Conservation (phyloP, 2,329 filamentous ascomycete species). For the Cladobotryum mycophilum region DNA sequence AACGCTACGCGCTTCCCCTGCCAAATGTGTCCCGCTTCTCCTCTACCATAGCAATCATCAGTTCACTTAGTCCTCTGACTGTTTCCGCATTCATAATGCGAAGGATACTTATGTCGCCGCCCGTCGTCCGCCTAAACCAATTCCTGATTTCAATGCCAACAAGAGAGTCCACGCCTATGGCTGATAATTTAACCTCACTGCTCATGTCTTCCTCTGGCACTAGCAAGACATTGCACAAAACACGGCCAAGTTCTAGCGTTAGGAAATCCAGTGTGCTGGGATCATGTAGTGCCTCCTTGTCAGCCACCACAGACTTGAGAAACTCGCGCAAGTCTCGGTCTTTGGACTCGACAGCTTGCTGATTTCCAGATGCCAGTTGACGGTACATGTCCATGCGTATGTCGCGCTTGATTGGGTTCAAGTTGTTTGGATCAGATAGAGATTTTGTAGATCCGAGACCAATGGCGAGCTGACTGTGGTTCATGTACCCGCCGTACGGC, state of each 20-base stretch:
- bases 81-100: constrained; percentile 1
- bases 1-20: too few relatives aligned
- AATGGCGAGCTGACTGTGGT: background rate
- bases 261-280: background rate
- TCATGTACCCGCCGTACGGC: background rate
- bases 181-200: background rate
- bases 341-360: background rate
- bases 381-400: background rate
- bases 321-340: background rate
- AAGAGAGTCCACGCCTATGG: constrained; percentile 11
- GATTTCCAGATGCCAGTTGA: background rate
- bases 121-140: constrained; percentile 4
- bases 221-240: background rate
- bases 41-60: background rate
- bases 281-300: background rate
- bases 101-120: background rate
- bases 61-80: background rate
- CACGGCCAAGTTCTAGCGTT: background rate
- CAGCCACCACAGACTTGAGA: background rate
- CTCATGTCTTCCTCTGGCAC: constrained; percentile 4
- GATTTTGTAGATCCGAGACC: background rate
- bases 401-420: background rate
- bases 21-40: background rate
- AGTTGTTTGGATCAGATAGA: background rate
- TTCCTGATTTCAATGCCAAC: constrained; percentile 13